Base-by-base conservation (phyloP, 768 basidiomycete genomes). In the Arthromyces matolae region DNA sequence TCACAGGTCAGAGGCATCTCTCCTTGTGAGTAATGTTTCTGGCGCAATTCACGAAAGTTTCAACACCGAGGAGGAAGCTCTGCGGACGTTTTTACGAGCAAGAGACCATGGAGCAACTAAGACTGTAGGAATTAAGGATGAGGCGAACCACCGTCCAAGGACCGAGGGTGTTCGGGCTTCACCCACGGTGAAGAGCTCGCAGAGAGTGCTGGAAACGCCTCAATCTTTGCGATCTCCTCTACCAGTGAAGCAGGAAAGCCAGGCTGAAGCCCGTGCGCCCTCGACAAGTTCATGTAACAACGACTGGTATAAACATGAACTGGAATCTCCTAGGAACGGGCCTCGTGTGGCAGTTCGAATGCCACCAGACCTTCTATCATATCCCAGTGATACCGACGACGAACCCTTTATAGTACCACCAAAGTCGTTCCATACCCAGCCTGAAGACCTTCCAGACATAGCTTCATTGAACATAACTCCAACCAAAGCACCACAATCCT, bases 11-110 rank as follows among this genome's bases (percentile, higher is more conserved):
- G 71, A 78, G 55, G 71, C 68, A 14, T 66, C 61, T 1, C 69
- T 72, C 7, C 64, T 74, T 43, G 72, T 77, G 9, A 70, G 55
- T 43, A 65, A 71, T 4, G 67, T 80, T 8, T 63, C 72, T 8
- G 71, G 69, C 27, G 60, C 75, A 3, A 51, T 73, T 5, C 59
- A 69, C 53, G 69, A 81, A 49, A 64, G 74, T 36, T 80, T 76
- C 53, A 8, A 49, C 2, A 65, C 72, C 3, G 55, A 71, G 51
- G 71, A 64, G 23, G 71, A 79, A 50, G 80, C 80, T 1, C 28
- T 35, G 18, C 52, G 55, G 5, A 59, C 57, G 36, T 73, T 71
- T 54, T 39, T 52, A 3, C 51, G 61, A 42, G 68, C 60, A 33
- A 43, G 49, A 23, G 45, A 49, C 4, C 60, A 52, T 37, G 70